A percentile compares a stretch with the other conserved stretches of the same genome.
phyloP scores from a whole-genome alignment of 2,329 filamentous ascomycete genomes.

The Clarireedia homoeocarpa region DNA sequence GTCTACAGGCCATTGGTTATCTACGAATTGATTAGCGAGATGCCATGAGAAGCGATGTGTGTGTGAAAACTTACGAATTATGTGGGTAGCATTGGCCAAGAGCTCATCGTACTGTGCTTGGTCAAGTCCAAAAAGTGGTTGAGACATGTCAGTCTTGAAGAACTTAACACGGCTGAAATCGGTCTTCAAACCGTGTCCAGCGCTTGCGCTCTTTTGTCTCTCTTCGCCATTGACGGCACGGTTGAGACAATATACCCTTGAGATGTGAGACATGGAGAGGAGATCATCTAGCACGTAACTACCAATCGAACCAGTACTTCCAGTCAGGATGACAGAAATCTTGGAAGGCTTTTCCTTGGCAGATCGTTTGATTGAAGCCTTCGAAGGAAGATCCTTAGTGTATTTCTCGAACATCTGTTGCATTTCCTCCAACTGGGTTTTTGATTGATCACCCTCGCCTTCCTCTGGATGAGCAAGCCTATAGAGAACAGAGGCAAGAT shows the following conservation, averaged over 20 bases:
- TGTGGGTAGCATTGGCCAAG: slow-evolving; percentile 15
- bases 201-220: slow-evolving; percentile 18
- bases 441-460: neutral
- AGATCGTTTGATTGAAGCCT: neutral
- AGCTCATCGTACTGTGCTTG: slow-evolving; percentile 11
- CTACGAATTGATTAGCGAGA: neutral
- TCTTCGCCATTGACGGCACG: slow-evolving; percentile 24
- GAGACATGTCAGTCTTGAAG: slow-evolving; percentile 40
- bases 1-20: slow-evolving; percentile 33
- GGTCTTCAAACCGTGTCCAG: slow-evolving; percentile 33
- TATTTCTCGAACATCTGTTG: slow-evolving; percentile 12
- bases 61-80: slow-evolving; percentile 18
- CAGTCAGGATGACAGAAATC: slow-evolving; percentile 35
- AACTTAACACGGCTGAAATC: slow-evolving; percentile 39
- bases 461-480: neutral
- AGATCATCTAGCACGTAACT: slow-evolving; percentile 38
- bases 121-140: slow-evolving; percentile 40
- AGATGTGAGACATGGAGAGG: slow-evolving; percentile 27
- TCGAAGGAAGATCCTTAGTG: slow-evolving; percentile 4
- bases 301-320: slow-evolving; percentile 42
- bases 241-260: slow-evolving; percentile 42
- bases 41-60: slow-evolving; percentile 19
- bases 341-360: neutral
- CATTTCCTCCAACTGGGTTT: slow-evolving; percentile 3
- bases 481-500: slow-evolving; percentile 2